phyloP scores from a whole-genome alignment of 164 flowering plant genomes.

The Pachysandra terminalis region DNA sequence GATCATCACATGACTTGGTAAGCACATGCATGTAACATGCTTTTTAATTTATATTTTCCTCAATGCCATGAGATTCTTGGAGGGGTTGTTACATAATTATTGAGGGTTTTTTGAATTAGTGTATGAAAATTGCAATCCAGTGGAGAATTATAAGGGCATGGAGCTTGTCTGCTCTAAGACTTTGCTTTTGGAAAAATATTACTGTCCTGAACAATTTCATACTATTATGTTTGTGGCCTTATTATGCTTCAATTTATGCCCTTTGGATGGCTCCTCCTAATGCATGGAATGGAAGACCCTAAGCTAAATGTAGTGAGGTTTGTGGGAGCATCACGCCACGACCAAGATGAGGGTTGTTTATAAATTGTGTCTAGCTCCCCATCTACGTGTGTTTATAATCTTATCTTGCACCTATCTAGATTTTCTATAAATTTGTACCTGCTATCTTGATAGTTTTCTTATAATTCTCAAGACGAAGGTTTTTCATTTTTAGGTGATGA shows the following conservation, averaged over 20 bases:
- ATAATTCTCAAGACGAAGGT: conserved; percentile 5
- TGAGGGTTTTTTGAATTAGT: background rate
- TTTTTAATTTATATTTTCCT: background rate
- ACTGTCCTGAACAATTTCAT: background rate
- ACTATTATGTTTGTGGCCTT: background rate
- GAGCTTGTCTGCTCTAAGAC: background rate
- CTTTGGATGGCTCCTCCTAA: background rate
- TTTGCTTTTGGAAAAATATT: background rate
- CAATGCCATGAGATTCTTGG: conserved; percentile 3
- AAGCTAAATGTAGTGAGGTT: background rate
- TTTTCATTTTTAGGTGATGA: conserved; percentile 65
- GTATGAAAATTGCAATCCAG: background rate
- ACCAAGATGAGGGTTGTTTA: background rate
- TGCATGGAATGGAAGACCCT: background rate
- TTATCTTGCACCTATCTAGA: background rate
- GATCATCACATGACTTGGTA: conserved; percentile 95
- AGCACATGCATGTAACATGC: conserved; percentile 1
- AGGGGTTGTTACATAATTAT: background rate
- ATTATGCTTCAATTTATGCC: background rate
- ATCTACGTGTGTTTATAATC: background rate
- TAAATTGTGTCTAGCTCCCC: background rate
- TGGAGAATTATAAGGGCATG: background rate
- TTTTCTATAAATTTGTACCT: background rate
- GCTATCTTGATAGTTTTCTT: background rate
- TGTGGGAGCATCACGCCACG: background rate